Evolutionary conservation across 345 rosid species (phyloP).

Genomic region (Atalantia buxifolia): DNA sequence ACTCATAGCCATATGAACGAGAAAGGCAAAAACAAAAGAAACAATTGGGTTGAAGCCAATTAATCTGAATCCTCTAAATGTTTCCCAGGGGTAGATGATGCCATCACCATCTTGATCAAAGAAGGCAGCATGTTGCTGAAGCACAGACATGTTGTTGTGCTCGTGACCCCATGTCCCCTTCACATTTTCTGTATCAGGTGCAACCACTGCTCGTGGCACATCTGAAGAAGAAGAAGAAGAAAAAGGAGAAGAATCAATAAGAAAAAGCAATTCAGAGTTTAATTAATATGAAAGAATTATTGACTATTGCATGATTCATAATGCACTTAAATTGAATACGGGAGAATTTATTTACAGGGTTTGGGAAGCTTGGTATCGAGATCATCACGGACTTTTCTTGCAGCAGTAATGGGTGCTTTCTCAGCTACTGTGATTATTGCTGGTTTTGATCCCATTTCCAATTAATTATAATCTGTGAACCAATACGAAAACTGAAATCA

Average conservation of each 20-base stretch:
- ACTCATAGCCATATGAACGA: slow-evolving; percentile 46
- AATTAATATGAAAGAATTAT: no score
- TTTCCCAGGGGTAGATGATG: slow-evolving; percentile 59
- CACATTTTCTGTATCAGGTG: slow-evolving; percentile 54
- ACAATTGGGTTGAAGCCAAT: slow-evolving; percentile 29
- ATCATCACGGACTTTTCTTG: slow-evolving; percentile 48
- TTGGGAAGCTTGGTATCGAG: slow-evolving; percentile 50
- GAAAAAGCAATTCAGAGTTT: no score
- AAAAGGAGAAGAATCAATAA: no score
- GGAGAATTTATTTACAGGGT: slow-evolving; percentile 32
- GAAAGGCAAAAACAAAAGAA: slow-evolving; percentile 33
- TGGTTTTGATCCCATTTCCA: slow-evolving; percentile 27
- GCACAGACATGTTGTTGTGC: slow-evolving; percentile 51
- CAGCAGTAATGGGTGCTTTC: slow-evolving; percentile 47
- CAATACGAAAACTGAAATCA: no score
- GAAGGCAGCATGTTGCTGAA: slow-evolving; percentile 65
- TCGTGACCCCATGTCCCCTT: slow-evolving; percentile 56
- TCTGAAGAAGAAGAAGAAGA: slow-evolving; percentile 20
- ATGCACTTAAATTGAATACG: no score
- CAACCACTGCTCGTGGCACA: slow-evolving; percentile 49
- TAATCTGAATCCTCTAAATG: slow-evolving; percentile 27
- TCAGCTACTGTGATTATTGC: slow-evolving; percentile 42
- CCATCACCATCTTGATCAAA: slow-evolving; percentile 59
- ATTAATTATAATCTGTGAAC: no score
- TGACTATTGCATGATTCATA: no score